Conservation (phyloP, 257 asterid genomes). For the Solanum virginianum region DNA sequence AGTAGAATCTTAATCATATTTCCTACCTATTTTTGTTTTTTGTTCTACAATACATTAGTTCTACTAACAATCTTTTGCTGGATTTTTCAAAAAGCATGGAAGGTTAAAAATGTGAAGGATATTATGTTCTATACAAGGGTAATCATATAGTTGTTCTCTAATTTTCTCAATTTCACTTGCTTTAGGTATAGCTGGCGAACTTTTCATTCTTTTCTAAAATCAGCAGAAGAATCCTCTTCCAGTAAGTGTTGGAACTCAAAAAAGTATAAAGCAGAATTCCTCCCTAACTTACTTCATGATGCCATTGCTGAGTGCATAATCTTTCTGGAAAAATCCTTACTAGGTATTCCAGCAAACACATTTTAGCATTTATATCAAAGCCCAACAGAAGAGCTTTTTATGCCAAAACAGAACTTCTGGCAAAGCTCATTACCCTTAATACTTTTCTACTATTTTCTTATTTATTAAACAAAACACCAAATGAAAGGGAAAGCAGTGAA, state of each 20-base stretch:
- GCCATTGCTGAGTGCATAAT: not conserved
- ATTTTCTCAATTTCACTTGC: not conserved
- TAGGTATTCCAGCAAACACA: not conserved
- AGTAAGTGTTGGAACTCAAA: not conserved
- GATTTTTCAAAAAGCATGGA: not conserved
- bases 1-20: not conserved
- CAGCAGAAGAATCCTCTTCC: not conserved
- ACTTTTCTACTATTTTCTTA: not conserved
- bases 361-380: not conserved
- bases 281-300: not conserved
- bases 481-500: not conserved
- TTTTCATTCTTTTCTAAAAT: not conserved
- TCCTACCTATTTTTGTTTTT: not conserved
- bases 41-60: not conserved
- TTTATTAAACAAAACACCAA: not conserved
- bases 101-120: not conserved
- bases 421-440: not conserved
- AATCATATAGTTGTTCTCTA: not conserved
- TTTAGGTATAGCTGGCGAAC: not conserved
- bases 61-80: not conserved
- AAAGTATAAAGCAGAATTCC: not conserved
- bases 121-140: not conserved
- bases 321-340: not conserved
- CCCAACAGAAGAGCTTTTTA: not conserved
- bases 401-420: not conserved